phyloP scores from a whole-genome alignment of 208 protist species.

The Acanthamoeba lenticulata region DNA sequence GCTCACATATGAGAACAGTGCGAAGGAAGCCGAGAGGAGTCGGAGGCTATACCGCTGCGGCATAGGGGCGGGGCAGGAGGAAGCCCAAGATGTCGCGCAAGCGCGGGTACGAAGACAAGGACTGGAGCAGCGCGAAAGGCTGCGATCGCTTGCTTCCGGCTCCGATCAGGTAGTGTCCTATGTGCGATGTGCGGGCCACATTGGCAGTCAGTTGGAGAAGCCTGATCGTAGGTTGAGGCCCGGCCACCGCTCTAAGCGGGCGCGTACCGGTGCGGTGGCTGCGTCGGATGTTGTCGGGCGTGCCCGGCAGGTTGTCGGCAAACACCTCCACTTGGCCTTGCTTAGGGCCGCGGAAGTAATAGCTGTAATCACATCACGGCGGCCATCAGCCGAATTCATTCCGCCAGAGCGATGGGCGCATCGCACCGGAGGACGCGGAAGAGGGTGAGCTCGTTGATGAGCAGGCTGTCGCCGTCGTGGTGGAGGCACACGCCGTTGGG shows the following conservation, averaged over 20 bases:
- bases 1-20: too few relatives aligned
- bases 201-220: not conserved
- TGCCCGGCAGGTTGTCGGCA: conserved; percentile 34
- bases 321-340: not conserved
- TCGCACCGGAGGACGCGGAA: not conserved
- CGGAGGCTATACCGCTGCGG: not conserved
- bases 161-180: conserved; percentile 50
- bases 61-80: not conserved
- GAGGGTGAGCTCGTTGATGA: conserved; percentile 13
- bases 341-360: conserved; percentile 34
- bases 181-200: too few relatives aligned
- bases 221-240: not conserved
- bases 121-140: conserved; percentile 23
- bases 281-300: conserved; percentile 24
- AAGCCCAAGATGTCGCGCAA: not conserved
- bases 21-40: too few relatives aligned
- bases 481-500: conserved; percentile 31
- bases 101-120: not conserved
- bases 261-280: not conserved
- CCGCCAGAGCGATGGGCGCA: not conserved
- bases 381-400: not conserved
- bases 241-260: not conserved
- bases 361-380: not conserved
- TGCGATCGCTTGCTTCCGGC: not conserved
- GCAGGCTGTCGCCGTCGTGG: conserved; percentile 44